Percentiles rank a stretch among this genome's conserved stretches.
These are phyloP conservation scores for Moesziomyces globuligerus DNA, from an alignment of 1,284 basidiomycete genomes.

Conservation along the genomic window DNA sequence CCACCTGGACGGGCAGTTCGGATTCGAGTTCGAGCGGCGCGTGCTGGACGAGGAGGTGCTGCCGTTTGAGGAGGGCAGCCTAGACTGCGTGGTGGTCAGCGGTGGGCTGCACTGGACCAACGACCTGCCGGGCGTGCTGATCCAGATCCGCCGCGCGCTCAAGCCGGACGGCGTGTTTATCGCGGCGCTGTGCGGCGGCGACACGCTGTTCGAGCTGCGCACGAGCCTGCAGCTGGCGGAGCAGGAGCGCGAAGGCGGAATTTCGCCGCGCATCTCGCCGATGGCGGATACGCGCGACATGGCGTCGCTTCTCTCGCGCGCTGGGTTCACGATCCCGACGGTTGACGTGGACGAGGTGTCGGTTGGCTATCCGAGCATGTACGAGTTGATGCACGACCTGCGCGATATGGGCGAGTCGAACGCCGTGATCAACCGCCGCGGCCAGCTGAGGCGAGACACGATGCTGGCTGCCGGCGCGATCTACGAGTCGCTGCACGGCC, in stretches of 20 bases:
- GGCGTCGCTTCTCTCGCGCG: constrained; percentile 76
- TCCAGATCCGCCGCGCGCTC: constrained; percentile 87
- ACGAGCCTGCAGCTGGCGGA: constrained; percentile 93
- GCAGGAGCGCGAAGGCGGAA: constrained; percentile 91
- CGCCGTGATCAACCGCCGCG: constrained; percentile 76
- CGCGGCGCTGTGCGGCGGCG: constrained; percentile 92
- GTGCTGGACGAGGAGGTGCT: constrained; percentile 63
- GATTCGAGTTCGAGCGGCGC: constrained; percentile 58
- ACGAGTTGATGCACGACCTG: constrained; percentile 92
- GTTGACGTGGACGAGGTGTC: constrained; percentile 95
- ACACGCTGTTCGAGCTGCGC: constrained; percentile 92
- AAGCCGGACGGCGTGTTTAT: constrained; percentile 94
- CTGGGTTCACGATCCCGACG: constrained; percentile 92
- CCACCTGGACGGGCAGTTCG: constrained; percentile 51
- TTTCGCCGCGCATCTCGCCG: constrained; percentile 92
- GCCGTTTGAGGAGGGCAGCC: constrained; percentile 76
- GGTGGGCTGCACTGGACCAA: constrained; percentile 97
- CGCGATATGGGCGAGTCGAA: constrained; percentile 97
- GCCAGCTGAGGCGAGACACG: constrained; percentile 83
- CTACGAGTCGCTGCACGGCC: constrained; percentile 78
- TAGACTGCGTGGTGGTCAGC: constrained; percentile 92
- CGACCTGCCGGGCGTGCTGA: constrained; percentile 90
- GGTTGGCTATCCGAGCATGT: constrained; percentile 92
- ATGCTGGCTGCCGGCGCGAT: constrained; percentile 89
- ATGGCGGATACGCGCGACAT: constrained; percentile 92